These are phyloP conservation scores for Penicillium rolfsii DNA, from an alignment of 2,329 filamentous ascomycete genomes.

Conservation along the genomic window DNA sequence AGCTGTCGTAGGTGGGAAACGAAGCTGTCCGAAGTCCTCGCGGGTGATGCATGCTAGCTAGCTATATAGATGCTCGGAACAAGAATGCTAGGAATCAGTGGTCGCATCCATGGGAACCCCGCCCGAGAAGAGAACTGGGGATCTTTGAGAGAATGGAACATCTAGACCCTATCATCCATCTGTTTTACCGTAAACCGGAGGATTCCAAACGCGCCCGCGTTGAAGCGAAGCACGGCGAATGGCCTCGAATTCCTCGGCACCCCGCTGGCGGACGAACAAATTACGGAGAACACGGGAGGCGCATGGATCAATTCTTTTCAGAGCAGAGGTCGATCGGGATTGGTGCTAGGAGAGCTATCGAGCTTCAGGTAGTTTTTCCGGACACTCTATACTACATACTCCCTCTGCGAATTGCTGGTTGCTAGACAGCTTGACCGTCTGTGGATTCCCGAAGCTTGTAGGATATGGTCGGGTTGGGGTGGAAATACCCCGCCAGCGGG, in stretches of 20 bases:
- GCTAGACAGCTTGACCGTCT: background rate
- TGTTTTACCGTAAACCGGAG: background rate
- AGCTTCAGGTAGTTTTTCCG: constrained; percentile 1
- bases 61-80: background rate
- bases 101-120: background rate
- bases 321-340: background rate
- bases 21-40: background rate
- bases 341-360: background rate
- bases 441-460: background rate
- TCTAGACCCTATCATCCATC: background rate
- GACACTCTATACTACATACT: background rate
- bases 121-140: background rate
- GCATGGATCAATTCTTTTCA: constrained; percentile 11
- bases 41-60: background rate
- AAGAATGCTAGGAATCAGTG: background rate
- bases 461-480: background rate
- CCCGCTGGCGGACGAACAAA: constrained; percentile 30
- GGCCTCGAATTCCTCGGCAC: constrained; percentile 29
- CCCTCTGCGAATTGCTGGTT: background rate
- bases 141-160: background rate
- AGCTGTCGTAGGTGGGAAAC: background rate
- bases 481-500: constrained; percentile 3
- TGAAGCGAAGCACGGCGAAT: constrained; percentile 18
- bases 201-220: constrained; percentile 7
- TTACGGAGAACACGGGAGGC: constrained; percentile 20